Evolutionary conservation across 2,329 filamentous ascomycete genomes (phyloP), one percentile per base, ranked within the genome.

Genomic region (Neonectria sp.): DNA sequence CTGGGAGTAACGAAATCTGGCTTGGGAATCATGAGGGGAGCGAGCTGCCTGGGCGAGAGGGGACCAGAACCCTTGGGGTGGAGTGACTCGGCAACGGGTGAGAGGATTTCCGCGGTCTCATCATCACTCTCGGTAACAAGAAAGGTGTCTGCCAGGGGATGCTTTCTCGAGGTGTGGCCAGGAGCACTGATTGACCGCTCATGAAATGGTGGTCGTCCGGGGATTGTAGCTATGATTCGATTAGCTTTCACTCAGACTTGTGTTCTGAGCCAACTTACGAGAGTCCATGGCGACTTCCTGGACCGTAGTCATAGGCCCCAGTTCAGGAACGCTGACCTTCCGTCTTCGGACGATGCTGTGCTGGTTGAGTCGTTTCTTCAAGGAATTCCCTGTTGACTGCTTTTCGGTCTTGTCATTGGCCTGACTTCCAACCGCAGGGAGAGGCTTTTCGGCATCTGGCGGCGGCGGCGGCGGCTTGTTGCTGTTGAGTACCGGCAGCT

Each of bases 201-300:
- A 71, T 92, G 89, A 29, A 91, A 79, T 37, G 90, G 84, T 62
- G 89, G 90, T 7, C 89, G 86, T 46, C 90, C 90, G 37, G 91
- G 91, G 71, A 92, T 91, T 31, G 91, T 92, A 69, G 91, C 90
- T 92, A 70, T 3, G 15, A 51, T 57, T 76, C 7, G 24, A 64
- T 78, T 29, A 79, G 71, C 70, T 45, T 60, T 11, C 13, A 31
- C 17, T 25, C 25, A 45, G 29, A 29, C 40, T 11, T 9, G 2
- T 25, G 7, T 27, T 13, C 15, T 15, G 9, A 4, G 43, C 13
- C 21, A 58, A 83, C 90, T 82, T 83, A 93, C 91, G 91, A 74
- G 91, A 92, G 79, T 93, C 91, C 89, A 92, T 92, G 58, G 89
- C 79, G 55, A 86, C 80, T 75, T 92, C 90, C 70, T 92, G 89